These are phyloP conservation scores for Clarireedia homoeocarpa DNA, from an alignment of 2,329 filamentous ascomycete species.

Conservation along the genomic window DNA sequence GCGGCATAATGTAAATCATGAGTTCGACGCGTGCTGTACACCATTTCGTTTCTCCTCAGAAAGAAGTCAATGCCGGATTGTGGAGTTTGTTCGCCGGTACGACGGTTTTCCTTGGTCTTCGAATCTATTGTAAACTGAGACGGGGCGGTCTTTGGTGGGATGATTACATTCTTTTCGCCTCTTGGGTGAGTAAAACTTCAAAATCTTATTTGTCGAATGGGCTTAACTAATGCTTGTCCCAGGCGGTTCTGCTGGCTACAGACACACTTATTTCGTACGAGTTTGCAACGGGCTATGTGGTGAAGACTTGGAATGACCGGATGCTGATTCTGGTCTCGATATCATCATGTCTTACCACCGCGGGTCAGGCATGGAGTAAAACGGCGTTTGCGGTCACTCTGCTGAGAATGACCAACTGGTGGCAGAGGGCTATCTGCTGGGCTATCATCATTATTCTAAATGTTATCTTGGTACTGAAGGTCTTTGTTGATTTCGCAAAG, in stretches of 20 bases:
- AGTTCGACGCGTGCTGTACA: constrained; percentile 9
- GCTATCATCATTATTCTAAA: constrained; percentile 44
- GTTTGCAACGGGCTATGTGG: constrained; percentile 41
- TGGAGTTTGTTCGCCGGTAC: constrained; percentile 16
- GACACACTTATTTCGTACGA: constrained; percentile 39
- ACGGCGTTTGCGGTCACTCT: constrained; percentile 30
- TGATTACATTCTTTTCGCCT: constrained; percentile 15
- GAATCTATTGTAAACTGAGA: constrained; percentile 16
- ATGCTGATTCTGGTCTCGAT: constrained; percentile 46
- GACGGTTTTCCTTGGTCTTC: constrained; percentile 14
- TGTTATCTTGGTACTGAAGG: constrained; percentile 39
- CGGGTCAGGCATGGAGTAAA: constrained; percentile 33
- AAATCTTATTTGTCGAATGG: background rate
- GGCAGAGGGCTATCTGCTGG: constrained; percentile 38
- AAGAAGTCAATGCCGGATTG: constrained; percentile 15
- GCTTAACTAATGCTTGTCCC: too few relatives aligned
- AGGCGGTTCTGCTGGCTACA: constrained; percentile 38
- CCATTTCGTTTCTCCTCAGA: constrained; percentile 15
- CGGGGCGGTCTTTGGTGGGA: constrained; percentile 18
- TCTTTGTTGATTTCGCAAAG: constrained; percentile 42
- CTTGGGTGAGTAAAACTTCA: constrained; percentile 13
- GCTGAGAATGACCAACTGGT: constrained; percentile 37
- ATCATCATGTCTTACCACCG: constrained; percentile 23
- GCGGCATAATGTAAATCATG: constrained; percentile 12
- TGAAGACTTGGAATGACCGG: constrained; percentile 40